phyloP scores from a whole-genome alignment of 139 green algal species.

The Haematococcus sp. region DNA sequence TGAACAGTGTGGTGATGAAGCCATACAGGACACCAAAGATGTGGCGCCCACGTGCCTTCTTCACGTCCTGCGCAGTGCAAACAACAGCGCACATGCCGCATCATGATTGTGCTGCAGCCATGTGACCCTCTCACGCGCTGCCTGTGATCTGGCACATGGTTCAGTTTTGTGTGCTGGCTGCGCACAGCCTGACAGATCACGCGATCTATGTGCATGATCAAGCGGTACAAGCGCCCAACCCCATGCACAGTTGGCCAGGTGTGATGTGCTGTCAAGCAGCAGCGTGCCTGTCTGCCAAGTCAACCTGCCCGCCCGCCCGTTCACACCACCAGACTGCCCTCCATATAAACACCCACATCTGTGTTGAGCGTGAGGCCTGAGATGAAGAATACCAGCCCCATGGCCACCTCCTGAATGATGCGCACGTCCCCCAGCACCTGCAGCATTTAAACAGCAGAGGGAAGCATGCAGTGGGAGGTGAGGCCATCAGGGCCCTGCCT shows the following conservation, averaged over 20 bases:
- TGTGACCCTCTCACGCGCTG: too few relatives aligned
- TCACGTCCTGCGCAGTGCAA: conserved; percentile 19
- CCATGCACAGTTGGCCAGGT: too few relatives aligned
- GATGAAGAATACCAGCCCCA: conserved; percentile 58
- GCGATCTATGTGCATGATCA: too few relatives aligned
- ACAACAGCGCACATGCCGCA: too few relatives aligned
- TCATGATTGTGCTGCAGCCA: not conserved
- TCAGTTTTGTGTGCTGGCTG: not conserved
- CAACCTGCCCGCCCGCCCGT: too few relatives aligned
- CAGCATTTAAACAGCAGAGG: too few relatives aligned
- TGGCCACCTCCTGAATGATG: conserved; percentile 37
- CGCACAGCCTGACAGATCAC: not conserved
- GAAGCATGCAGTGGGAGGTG: not conserved
- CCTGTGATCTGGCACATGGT: not conserved
- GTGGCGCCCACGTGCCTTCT: conserved; percentile 20
- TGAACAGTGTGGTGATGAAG: conserved; percentile 44
- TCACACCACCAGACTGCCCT: too few relatives aligned
- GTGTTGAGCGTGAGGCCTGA: conserved; percentile 61
- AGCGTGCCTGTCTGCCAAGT: too few relatives aligned
- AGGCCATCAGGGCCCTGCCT: not conserved
- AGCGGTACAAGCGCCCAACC: too few relatives aligned
- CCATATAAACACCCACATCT: too few relatives aligned
- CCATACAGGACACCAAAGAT: conserved; percentile 37
- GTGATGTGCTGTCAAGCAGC: too few relatives aligned
- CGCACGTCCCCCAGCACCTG: conserved; percentile 18